Evolutionary conservation across 1,284 basidiomycete species (phyloP), one percentile per base, ranked within the genome.

Genomic region (Trametes polyzona): DNA sequence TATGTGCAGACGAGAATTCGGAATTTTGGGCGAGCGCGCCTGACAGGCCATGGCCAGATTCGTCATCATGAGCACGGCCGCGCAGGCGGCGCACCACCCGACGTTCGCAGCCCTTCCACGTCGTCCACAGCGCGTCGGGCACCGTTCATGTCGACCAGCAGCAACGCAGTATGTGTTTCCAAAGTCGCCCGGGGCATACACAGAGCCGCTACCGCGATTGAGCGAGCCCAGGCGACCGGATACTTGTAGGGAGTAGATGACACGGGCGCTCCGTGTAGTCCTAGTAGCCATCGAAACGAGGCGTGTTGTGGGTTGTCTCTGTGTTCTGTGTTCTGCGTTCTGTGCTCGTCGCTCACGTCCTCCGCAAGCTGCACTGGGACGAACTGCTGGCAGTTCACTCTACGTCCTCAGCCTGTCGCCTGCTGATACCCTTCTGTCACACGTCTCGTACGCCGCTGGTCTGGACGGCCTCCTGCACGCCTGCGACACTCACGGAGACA

Each of bases 331-430:
- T 27, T 27, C 47, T 27, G 26, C 41, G 14, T 9, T 16, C 52
- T 49, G 16, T 35, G 42, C 46, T 27, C 54, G 52, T 35, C 50
- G 17, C 36, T 12, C 35, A 49, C 36, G 43, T 42, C 33, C 37
- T 33, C 47, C 46, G 36, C 58, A 43, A 51, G 53, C 50, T 29
- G 56, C 48, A 44, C 58, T 36, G 47, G 61, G 61, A 60, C 61
- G 58, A 60, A 59, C 61, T 63, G 61, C 62, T 61, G 62, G 62
- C 62, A 63, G 62, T 61, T 63, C 57, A 59, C 44, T 56, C 40
- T 43, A 48, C 55, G 61, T 58, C 62, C 62, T n/a, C n/a, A n/a
- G n/a, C n/a, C n/a, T 61, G 58, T 61, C 62, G 47, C 50, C 37
- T 52, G 54, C 55, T 60, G 51, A 40, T 43, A 46, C n/a, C 23